These are phyloP conservation scores for Schwanniomyces pseudopolymorphus DNA, from an alignment of 805 yeast species.

Conservation along the genomic window DNA sequence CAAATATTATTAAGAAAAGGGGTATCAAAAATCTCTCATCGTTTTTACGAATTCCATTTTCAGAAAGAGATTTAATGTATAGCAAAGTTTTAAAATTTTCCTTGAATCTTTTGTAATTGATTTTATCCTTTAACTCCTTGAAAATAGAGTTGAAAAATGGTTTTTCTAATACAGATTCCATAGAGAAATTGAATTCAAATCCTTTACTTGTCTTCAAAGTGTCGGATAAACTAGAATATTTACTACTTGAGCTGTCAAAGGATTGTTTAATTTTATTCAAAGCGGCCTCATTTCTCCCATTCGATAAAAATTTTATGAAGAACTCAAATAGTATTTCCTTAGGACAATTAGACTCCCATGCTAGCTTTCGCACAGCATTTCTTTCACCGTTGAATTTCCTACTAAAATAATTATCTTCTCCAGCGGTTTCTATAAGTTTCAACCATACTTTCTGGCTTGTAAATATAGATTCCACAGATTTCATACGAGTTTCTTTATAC, in stretches of 20 bases:
- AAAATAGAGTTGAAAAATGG: constrained; percentile 31
- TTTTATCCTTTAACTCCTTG: constrained; percentile 10
- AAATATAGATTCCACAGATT: constrained; percentile 11
- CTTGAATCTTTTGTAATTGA: constrained; percentile 15
- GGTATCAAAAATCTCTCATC: constrained; percentile 43
- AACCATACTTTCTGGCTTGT: constrained; percentile 29
- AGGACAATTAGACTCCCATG: constrained; percentile 39
- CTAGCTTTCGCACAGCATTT: constrained; percentile 27
- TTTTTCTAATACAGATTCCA: constrained; percentile 21
- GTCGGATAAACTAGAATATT: constrained; percentile 24
- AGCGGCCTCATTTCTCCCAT: constrained; percentile 13
- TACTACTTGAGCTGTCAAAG: constrained; percentile 17
- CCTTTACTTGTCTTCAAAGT: constrained; percentile 30
- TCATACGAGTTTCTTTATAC: constrained; percentile 18
- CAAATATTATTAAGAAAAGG: constrained; percentile 29
- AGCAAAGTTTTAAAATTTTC: constrained; percentile 29
- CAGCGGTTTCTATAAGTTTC: constrained; percentile 17
- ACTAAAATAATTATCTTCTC: constrained; percentile 20
- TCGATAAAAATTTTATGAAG: constrained; percentile 24
- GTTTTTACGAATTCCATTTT: constrained; percentile 35
- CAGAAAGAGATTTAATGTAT: constrained; percentile 38
- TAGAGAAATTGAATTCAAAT: constrained; percentile 29
- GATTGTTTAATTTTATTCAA: constrained; percentile 16
- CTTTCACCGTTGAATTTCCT: constrained; percentile 28
- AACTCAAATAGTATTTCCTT: constrained; percentile 24